Conservation (phyloP, 228 moss, liverwort and hornwort species). For the Sphagnum magellanicum region DNA sequence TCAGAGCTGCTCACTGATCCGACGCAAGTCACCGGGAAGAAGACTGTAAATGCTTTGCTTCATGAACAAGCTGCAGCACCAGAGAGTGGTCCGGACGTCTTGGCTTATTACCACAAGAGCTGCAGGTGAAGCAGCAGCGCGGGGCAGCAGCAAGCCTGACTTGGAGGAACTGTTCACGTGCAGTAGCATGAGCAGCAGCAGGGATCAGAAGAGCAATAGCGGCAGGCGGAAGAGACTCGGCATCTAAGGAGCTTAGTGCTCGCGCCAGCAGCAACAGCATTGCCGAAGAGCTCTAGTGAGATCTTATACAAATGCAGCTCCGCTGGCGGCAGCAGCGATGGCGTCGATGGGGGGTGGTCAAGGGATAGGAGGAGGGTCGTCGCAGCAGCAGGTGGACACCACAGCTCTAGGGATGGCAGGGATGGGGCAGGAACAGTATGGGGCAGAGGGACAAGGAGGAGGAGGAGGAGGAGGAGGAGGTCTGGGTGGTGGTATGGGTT, state of each 20-base stretch:
- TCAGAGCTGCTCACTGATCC: no score
- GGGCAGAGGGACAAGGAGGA: conserved; percentile 52
- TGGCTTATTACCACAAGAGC: no score
- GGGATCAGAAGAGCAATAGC: conserved; percentile 12
- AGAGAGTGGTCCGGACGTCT: no score
- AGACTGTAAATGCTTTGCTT: no score
- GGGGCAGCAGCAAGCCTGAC: no score
- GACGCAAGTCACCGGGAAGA: no score
- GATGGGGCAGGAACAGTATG: conserved; percentile 91
- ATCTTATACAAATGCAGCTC: conserved; percentile 80
- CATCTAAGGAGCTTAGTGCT: no score
- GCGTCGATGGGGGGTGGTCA: conserved; percentile 94
- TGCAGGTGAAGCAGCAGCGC: no score
- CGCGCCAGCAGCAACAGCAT: conserved; percentile 2
- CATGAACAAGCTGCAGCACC: no score
- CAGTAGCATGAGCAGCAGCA: conserved; percentile 18
- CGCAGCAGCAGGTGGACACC: conserved; percentile 65
- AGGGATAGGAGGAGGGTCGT: conserved; percentile 55
- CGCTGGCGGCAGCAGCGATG: conserved; percentile 79
- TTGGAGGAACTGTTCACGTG: no score
- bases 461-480: conserved; percentile 12
- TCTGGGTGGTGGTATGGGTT: conserved; percentile 39
- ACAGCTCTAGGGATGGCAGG: conserved; percentile 72
- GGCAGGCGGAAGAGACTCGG: no score
- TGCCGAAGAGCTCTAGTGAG: conserved; percentile 15